These are phyloP conservation scores for Rhizopogon vesiculosus DNA, from an alignment of 768 basidiomycete species.

Conservation along the genomic window DNA sequence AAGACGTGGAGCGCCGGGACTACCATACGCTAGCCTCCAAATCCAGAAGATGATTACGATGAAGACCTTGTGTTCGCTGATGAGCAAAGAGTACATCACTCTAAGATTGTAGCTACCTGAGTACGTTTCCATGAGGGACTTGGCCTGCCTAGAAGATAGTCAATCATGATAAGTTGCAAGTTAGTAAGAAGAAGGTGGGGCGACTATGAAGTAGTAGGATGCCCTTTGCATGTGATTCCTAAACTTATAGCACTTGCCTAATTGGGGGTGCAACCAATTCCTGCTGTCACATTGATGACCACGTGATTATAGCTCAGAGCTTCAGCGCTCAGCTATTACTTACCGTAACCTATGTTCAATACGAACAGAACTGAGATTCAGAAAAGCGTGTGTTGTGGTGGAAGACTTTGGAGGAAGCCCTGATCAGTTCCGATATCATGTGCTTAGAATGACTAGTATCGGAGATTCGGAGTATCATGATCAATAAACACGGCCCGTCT, in stretches of 20 bases:
- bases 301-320: slow-evolving; percentile 1
- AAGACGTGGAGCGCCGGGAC: slow-evolving; percentile 59
- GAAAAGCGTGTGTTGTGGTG: no score
- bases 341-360: no score
- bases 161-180: slow-evolving; percentile 62
- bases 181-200: slow-evolving; percentile 2
- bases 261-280: slow-evolving; percentile 9
- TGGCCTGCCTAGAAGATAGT: slow-evolving; percentile 86
- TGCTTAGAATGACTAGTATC: no score
- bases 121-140: slow-evolving; percentile 86
- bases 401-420: no score
- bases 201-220: not conserved
- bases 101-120: slow-evolving; percentile 45
- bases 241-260: slow-evolving; percentile 9
- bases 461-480: no score
- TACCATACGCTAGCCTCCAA: slow-evolving; percentile 70
- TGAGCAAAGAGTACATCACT: not conserved
- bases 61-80: slow-evolving; percentile 56
- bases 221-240: slow-evolving; percentile 30
- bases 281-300: not conserved
- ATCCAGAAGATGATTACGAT: slow-evolving; percentile 91
- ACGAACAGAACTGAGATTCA: no score
- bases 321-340: no score
- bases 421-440: no score
- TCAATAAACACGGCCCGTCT: no score